Conservation (phyloP, 305 asterid genomes). For the Plantago coronopus region DNA sequence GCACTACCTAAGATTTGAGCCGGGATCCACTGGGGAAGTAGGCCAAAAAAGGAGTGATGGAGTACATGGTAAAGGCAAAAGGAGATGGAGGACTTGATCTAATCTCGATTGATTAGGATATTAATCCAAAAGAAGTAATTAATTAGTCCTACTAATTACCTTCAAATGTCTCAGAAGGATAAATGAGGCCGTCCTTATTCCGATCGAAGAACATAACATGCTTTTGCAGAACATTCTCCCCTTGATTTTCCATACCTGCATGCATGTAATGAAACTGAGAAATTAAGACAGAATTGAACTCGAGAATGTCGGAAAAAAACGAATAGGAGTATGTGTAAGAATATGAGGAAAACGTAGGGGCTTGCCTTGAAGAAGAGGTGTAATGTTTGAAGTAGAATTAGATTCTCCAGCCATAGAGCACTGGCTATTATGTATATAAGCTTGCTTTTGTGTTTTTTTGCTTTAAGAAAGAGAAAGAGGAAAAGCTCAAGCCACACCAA, state of each 20-base stretch:
- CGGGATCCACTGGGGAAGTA: not conserved
- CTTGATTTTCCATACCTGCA: conserved; percentile 31
- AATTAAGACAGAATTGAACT: not conserved
- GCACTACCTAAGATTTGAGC: too few relatives aligned
- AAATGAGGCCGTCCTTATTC: conserved; percentile 56
- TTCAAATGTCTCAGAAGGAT: conserved; percentile 67
- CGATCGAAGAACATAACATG: conserved; percentile 76
- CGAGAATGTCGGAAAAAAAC: too few relatives aligned
- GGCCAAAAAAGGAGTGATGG: not conserved
- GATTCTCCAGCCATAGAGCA: conserved; percentile 20
- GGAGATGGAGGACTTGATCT: too few relatives aligned
- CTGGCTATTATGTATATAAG: not conserved
- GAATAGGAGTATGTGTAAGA: not conserved
- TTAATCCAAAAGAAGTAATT: too few relatives aligned
- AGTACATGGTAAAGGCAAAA: not conserved
- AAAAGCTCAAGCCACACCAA: too few relatives aligned
- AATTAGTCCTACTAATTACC: conserved; percentile 32
- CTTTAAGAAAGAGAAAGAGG: too few relatives aligned
- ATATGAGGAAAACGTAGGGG: not conserved
- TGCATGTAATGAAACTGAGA: not conserved
- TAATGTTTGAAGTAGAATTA: not conserved
- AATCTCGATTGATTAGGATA: too few relatives aligned
- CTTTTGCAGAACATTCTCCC: conserved; percentile 45
- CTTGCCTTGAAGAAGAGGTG: not conserved
- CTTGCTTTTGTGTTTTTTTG: too few relatives aligned